Conservation (phyloP, 148 eudicot genomes). For the Dysphania ambrosioides region DNA sequence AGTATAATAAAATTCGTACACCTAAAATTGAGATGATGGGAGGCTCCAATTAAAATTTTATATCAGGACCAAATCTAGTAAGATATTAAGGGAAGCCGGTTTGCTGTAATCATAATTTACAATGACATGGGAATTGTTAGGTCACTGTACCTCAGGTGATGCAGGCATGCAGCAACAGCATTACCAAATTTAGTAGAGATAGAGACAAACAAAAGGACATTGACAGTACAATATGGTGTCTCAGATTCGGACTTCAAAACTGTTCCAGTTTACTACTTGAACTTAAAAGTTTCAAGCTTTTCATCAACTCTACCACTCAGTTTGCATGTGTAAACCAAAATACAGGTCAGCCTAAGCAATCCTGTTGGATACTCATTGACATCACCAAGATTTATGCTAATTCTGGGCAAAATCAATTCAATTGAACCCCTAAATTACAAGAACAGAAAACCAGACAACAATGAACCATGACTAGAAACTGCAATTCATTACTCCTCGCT, state of each 20-base stretch:
- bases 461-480: not conserved
- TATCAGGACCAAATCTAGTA: not conserved
- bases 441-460: not conserved
- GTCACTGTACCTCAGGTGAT: conserved; percentile 8
- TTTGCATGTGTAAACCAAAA: not conserved
- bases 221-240: not conserved
- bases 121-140: not conserved
- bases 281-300: not conserved
- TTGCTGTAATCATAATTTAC: not conserved
- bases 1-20: too few relatives aligned
- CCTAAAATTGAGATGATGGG: too few relatives aligned
- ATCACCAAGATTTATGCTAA: not conserved
- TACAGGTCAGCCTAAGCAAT: too few relatives aligned
- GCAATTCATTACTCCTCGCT: conserved; percentile 14
- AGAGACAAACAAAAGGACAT: not conserved
- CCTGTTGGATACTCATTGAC: not conserved
- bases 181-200: not conserved
- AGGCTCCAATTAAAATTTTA: not conserved
- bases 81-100: too few relatives aligned
- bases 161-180: not conserved
- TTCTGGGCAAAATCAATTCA: not conserved
- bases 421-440: not conserved
- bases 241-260: not conserved
- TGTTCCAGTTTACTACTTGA: not conserved
- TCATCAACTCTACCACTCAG: not conserved